A percentile compares a stretch with the other conserved stretches of the same genome.
Evolutionary conservation across 768 basidiomycete species (phyloP).

Genomic region (Collybia sp.): DNA sequence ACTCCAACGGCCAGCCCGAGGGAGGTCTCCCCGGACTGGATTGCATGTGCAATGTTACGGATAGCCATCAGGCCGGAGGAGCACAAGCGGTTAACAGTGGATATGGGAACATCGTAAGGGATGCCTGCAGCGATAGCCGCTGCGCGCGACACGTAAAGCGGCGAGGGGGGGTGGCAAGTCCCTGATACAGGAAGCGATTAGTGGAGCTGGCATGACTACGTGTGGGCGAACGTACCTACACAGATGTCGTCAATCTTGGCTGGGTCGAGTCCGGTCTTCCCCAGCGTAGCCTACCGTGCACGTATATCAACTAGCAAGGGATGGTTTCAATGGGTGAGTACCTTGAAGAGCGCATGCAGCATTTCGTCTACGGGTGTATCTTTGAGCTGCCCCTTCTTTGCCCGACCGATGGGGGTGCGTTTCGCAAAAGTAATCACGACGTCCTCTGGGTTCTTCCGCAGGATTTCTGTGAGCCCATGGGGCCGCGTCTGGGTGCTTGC

Average conservation of each 20-base stretch:
- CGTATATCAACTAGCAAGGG: too few relatives aligned
- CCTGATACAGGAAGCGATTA: constrained; percentile 32
- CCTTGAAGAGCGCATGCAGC: constrained; percentile 78
- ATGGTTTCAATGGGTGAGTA: constrained; percentile 19
- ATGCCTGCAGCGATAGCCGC: constrained; percentile 88
- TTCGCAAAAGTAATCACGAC: constrained; percentile 89
- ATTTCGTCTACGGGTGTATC: constrained; percentile 86
- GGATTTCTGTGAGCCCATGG: constrained; percentile 46
- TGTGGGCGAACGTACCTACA: constrained; percentile 51
- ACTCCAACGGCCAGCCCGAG: constrained; percentile 82
- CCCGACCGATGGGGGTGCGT: constrained; percentile 83
- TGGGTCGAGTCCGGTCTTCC: constrained; percentile 64
- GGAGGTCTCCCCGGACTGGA: constrained; percentile 77
- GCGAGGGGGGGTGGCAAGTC: constrained; percentile 81
- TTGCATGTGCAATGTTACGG: constrained; percentile 82
- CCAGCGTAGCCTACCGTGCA: constrained; percentile 66
- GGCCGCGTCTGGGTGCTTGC: constrained; percentile 33
- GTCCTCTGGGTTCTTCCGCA: constrained; percentile 74
- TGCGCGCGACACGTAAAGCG: constrained; percentile 78
- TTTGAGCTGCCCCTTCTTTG: constrained; percentile 91
- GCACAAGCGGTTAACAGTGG: constrained; percentile 90
- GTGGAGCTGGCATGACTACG: not conserved
- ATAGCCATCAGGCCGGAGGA: constrained; percentile 95
- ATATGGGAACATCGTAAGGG: constrained; percentile 81
- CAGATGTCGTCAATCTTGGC: constrained; percentile 77